A percentile compares a stretch with the other conserved stretches of the same genome.
Evolutionary conservation across 2,329 filamentous ascomycete genomes (phyloP).

Genomic region (Colletotrichum abscissum): DNA sequence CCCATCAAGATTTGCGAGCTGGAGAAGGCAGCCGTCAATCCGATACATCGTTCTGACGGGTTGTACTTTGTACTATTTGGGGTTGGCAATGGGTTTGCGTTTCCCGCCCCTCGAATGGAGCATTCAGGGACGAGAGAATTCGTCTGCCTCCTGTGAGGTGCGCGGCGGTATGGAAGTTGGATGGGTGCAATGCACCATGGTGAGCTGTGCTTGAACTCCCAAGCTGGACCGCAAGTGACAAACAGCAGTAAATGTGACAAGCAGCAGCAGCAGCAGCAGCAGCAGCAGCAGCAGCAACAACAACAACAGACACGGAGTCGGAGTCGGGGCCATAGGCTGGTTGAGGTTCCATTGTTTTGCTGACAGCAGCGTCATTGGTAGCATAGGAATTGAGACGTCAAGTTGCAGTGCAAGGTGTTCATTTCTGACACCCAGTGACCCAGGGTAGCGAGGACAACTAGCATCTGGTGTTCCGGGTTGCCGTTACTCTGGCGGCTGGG

Average conservation of each 20-base stretch:
- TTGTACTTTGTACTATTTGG: background rate
- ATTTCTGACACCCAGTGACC: background rate
- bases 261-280: background rate
- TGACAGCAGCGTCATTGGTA: background rate
- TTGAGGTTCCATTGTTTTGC: background rate
- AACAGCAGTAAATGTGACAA: background rate
- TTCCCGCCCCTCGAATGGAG: background rate
- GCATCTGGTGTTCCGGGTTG: background rate
- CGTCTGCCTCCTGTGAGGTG: slow-evolving; percentile 22
- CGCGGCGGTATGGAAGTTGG: background rate
- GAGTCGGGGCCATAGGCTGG: background rate
- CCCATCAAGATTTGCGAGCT: slow-evolving; percentile 11
- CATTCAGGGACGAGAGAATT: slow-evolving; percentile 25
- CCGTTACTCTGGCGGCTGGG: background rate
- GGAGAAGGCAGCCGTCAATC: slow-evolving; percentile 27
- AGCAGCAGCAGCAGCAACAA: background rate
- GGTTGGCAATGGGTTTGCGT: slow-evolving; percentile 22
- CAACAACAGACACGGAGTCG: background rate
- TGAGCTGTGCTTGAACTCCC: background rate
- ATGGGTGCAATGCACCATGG: background rate
- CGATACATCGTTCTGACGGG: slow-evolving; percentile 13
- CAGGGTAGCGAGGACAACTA: background rate
- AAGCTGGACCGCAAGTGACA: background rate
- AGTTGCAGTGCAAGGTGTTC: background rate
- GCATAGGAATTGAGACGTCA: background rate